These are phyloP conservation scores for Beverwykella pulmonaria DNA, from an alignment of 495 filamentous ascomycete species.

Conservation along the genomic window DNA sequence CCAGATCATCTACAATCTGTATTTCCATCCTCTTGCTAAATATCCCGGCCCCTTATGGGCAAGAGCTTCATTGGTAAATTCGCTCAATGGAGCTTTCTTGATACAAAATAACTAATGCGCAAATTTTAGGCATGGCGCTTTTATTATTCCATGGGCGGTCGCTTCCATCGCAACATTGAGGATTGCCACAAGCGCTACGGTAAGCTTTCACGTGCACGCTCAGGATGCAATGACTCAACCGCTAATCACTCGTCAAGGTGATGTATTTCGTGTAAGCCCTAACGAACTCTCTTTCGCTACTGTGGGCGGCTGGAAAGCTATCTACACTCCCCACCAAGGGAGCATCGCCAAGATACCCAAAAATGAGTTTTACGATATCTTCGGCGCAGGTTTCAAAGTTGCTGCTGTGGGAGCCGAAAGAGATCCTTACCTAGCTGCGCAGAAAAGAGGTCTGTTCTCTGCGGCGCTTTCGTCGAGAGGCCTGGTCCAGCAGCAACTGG, in stretches of 20 bases:
- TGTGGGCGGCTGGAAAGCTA: not conserved
- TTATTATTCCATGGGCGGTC: not conserved
- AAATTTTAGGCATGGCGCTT: not conserved
- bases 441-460: no score
- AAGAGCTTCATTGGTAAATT: not conserved
- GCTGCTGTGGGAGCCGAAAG: no score
- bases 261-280: not conserved
- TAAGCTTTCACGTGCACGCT: not conserved
- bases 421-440: no score
- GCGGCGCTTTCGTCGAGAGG: not conserved
- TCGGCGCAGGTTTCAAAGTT: no score
- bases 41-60: not conserved
- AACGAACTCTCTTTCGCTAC: not conserved
- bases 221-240: no score
- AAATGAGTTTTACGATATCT: no score
- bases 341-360: no score
- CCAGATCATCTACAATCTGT: not conserved
- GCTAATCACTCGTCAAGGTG: no score
- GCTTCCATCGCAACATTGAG: not conserved
- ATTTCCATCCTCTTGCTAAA: not conserved
- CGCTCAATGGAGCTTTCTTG: no score
- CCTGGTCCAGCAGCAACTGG: not conserved
- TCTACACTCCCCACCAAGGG: not conserved
- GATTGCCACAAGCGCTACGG: not conserved
- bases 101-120: no score